phyloP scores from a whole-genome alignment of 2,329 filamentous ascomycete genomes.

The Nemania sp. region DNA sequence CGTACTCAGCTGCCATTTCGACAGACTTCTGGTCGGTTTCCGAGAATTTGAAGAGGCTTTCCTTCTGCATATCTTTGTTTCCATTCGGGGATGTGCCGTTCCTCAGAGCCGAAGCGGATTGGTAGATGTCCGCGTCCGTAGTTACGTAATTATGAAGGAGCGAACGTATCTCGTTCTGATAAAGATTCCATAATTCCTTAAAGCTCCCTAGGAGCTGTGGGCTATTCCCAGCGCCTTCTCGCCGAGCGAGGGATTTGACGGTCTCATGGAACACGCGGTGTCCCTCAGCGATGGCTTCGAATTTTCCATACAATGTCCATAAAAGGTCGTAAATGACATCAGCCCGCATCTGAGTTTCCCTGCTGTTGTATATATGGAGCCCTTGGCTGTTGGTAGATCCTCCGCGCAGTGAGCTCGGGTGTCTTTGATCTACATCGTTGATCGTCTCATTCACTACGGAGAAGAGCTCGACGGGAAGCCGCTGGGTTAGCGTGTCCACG shows the following conservation, averaged over 20 bases:
- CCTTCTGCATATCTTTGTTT: conserved; percentile 53
- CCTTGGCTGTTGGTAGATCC: conserved; percentile 58
- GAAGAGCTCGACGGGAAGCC: conserved; percentile 91
- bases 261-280: conserved; percentile 94
- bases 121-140: conserved; percentile 79
- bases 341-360: conserved; percentile 76
- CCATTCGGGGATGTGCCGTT: conserved; percentile 52
- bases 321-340: conserved; percentile 90
- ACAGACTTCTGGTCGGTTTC: conserved; percentile 81
- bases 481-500: conserved; percentile 88
- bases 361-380: conserved; percentile 65
- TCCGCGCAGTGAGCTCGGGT: conserved; percentile 78
- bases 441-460: conserved; percentile 93
- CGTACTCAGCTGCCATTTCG: conserved; percentile 81
- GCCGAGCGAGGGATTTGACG: conserved; percentile 80
- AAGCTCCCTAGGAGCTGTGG: conserved; percentile 80
- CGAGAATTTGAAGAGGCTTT: conserved; percentile 82
- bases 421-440: conserved; percentile 87
- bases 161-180: conserved; percentile 96
- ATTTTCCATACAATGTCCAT: conserved; percentile 92
- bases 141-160: conserved; percentile 95
- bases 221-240: conserved; percentile 72
- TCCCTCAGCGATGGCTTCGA: conserved; percentile 94
- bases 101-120: conserved; percentile 61
- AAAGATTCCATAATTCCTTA: conserved; percentile 95